These are phyloP conservation scores for Balamuthia mandrillaris DNA, from an alignment of 208 protist genomes.

Conservation along the genomic window DNA sequence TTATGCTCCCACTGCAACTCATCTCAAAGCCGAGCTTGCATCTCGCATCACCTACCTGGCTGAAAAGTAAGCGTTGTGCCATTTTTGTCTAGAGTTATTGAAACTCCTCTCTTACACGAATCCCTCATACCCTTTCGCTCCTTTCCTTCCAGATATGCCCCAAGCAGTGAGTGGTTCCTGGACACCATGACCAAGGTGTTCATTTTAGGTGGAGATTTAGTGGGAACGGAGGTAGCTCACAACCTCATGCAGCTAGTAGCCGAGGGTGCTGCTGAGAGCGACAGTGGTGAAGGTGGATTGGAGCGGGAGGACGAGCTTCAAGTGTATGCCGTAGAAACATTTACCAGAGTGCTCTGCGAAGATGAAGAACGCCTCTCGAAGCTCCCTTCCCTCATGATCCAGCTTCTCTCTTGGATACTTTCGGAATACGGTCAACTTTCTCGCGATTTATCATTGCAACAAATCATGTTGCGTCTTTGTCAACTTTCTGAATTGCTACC, in stretches of 20 bases:
- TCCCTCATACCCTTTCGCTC: background rate
- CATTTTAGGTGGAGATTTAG: conserved; percentile 74
- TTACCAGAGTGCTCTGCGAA: conserved; percentile 73
- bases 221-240: conserved; percentile 73
- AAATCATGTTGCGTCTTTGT: conserved; percentile 3
- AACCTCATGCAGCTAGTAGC: conserved; percentile 87
- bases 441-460: conserved; percentile 12
- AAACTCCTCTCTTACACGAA: background rate
- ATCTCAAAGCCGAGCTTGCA: conserved; percentile 76
- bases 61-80: conserved; percentile 72
- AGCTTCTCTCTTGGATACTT: conserved; percentile 84
- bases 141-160: conserved; percentile 49
- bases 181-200: conserved; percentile 87
- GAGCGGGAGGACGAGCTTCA: conserved; percentile 73
- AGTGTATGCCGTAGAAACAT: conserved; percentile 72
- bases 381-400: conserved; percentile 22
- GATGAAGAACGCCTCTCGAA: background rate
- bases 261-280: no score
- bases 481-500: background rate
- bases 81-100: conserved; percentile 63
- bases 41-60: conserved; percentile 78
- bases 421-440: conserved; percentile 87
- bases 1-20: conserved; percentile 70
- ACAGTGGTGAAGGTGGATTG: conserved; percentile 67
- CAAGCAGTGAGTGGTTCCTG: conserved; percentile 76